Conservation (phyloP, 106 monocot genomes). For the Triglochin maritima region DNA sequence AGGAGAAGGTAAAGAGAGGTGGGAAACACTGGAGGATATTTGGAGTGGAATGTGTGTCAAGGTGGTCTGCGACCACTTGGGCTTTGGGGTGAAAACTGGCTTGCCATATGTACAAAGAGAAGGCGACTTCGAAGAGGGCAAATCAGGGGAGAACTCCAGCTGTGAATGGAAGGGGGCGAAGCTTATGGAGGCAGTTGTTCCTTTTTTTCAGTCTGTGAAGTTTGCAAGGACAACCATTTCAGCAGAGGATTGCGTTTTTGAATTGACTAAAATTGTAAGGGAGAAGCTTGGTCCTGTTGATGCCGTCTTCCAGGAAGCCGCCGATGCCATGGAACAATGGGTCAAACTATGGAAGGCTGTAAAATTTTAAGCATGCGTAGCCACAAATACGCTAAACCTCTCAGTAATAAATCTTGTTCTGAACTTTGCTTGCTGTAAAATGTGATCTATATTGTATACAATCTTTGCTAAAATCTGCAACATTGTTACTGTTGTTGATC, state of each 20-base stretch:
- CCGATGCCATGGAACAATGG: constrained; percentile 86
- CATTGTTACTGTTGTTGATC: too few relatives aligned
- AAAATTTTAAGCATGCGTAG: constrained; percentile 10
- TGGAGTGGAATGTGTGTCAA: constrained; percentile 82
- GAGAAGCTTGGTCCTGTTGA: constrained; percentile 29
- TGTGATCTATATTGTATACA: too few relatives aligned
- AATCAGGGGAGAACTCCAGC: constrained; percentile 34
- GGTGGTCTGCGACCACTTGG: constrained; percentile 57
- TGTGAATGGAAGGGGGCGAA: constrained; percentile 52
- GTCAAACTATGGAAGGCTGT: constrained; percentile 54
- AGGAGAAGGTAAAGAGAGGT: constrained; percentile 55
- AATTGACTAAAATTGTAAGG: constrained; percentile 46
- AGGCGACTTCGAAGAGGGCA: constrained; percentile 2
- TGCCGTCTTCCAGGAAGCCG: constrained; percentile 34
- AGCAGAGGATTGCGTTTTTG: constrained; percentile 46
- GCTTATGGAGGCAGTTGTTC: constrained; percentile 47
- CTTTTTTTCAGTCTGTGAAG: constrained; percentile 58
- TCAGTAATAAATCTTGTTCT: too few relatives aligned
- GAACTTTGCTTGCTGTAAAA: too few relatives aligned
- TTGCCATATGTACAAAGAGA: constrained; percentile 62
- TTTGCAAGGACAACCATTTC: constrained; percentile 29
- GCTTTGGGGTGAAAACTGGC: constrained; percentile 61
- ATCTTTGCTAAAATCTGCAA: too few relatives aligned
- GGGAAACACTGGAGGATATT: constrained; percentile 76
- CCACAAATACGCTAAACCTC: too few relatives aligned